These are phyloP conservation scores for Cairneyella variabilis DNA, from an alignment of 495 filamentous ascomycete genomes.

Conservation along the genomic window DNA sequence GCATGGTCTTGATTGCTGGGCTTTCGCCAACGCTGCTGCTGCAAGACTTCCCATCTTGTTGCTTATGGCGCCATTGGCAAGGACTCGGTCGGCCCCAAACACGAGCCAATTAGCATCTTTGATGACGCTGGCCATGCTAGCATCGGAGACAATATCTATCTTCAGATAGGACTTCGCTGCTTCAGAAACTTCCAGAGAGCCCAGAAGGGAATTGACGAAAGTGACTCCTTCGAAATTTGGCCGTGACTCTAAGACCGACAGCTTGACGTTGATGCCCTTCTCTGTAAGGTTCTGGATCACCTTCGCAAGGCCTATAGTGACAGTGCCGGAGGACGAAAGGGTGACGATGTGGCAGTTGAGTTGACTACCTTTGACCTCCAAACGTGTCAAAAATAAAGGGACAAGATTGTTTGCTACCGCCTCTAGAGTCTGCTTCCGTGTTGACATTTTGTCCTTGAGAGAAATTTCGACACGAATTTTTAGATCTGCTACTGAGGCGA, in stretches of 20 bases:
- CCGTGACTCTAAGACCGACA: slow-evolving; percentile 61
- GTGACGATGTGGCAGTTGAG: slow-evolving; percentile 45
- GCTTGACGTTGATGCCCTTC: slow-evolving; percentile 36
- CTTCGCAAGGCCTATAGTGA: slow-evolving; percentile 32
- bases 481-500: slow-evolving; percentile 13
- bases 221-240: slow-evolving; percentile 62
- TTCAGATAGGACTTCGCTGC: slow-evolving; percentile 21
- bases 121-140: slow-evolving; percentile 51
- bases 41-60: slow-evolving; percentile 66
- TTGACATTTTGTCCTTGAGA: slow-evolving; percentile 1
- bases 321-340: slow-evolving; percentile 58
- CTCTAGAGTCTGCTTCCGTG: slow-evolving; percentile 14
- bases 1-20: slow-evolving; percentile 35
- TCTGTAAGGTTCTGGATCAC: slow-evolving; percentile 6
- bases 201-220: slow-evolving; percentile 45
- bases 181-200: slow-evolving; percentile 25
- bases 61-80: slow-evolving; percentile 49
- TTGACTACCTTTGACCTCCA: slow-evolving; percentile 2
- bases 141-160: slow-evolving; percentile 56
- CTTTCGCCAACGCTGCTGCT: slow-evolving; percentile 44
- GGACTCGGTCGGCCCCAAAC: slow-evolving; percentile 61
- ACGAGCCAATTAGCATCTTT: slow-evolving; percentile 47
- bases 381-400: slow-evolving; percentile 29
- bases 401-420: slow-evolving; percentile 34
- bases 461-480: neutral